Evolutionary conservation across 495 filamentous ascomycete species (phyloP), one percentile per base, ranked within the genome.

Genomic region (Lichina pygmaea): DNA sequence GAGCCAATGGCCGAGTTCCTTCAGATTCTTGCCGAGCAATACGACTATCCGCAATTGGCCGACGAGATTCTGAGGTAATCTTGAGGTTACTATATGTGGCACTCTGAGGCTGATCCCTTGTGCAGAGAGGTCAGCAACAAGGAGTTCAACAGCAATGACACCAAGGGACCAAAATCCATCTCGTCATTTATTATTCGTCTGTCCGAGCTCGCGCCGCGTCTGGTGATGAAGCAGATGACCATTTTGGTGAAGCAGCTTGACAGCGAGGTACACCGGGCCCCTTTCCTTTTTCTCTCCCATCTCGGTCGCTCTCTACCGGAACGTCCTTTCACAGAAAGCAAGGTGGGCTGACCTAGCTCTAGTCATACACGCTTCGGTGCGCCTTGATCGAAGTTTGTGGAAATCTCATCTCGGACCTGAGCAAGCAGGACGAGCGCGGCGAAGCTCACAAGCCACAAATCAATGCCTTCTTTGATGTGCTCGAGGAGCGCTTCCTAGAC

Each of bases 1-100:
- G 89, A 99, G 56, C 91, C 91, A 0, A 99, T 99, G 89, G 91
- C 89, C 16, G 89, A 99, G 58, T 93, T 95, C 53, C 64, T 95
- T 0, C 86, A 95, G 50, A 99, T 99, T 52, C 66, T 99, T 24
- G 71, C 81, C 0, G 86, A 95, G 54, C 84, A 94, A 70, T 99
- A 95, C 62, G 89, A 99, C 60, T 93, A 94, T 55, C 81, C 86
- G 8, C 89, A 99, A 54, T 67, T 99, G 7, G 76, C 83, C 0
- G 91, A 95, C 58, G 91, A 95, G 56, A 80, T 95, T 42, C 58
- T 97, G 43, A 70, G 68, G 68, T 72, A 41, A 41, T 46, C 15
- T 12, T 17, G 11, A 12, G 34, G 16, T 48, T 12, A 33, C 33
- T 17, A 39, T 31, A 9, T 24, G 34, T 8, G 15, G 10, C 2